A percentile compares a stretch with the other conserved stretches of the same genome.
These are phyloP conservation scores for Penicillium turbatum DNA, from an alignment of 495 filamentous ascomycete genomes.

Conservation along the genomic window DNA sequence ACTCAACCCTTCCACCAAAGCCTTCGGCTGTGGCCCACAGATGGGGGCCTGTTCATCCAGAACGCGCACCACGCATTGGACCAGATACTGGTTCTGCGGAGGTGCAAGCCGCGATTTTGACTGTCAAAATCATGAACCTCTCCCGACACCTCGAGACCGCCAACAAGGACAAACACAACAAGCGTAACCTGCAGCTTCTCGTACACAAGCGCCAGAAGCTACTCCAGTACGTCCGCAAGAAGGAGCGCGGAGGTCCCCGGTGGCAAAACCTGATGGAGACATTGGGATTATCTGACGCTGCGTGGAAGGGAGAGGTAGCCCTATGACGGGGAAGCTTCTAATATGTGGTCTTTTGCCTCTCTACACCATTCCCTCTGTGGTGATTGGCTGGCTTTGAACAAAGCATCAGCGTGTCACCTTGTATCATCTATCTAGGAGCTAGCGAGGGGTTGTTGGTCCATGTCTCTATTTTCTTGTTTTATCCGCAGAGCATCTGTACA, in stretches of 20 bases:
- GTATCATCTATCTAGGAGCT: conserved; percentile 7
- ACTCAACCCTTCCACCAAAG: conserved; percentile 57
- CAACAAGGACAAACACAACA: conserved; percentile 83
- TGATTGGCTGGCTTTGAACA: conserved; percentile 5
- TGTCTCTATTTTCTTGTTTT: conserved; percentile 3
- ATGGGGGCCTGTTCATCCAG: conserved; percentile 23
- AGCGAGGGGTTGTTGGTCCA: conserved; percentile 12
- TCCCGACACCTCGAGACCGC: conserved; percentile 52
- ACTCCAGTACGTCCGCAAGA: conserved; percentile 75
- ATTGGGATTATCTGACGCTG: conserved; percentile 79
- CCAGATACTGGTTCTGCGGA: conserved; percentile 90
- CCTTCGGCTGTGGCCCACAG: conserved; percentile 31
- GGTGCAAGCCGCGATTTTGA: conserved; percentile 96
- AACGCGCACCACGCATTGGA: conserved; percentile 67
- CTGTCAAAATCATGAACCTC: conserved; percentile 83
- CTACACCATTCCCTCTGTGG: conserved; percentile 6
- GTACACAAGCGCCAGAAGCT: conserved; percentile 89
- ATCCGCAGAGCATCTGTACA: conserved; percentile 20
- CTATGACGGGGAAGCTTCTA: conserved; percentile 43
- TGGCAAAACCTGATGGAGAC: conserved; percentile 79
- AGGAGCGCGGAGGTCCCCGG: conserved; percentile 84
- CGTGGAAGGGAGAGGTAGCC: conserved; percentile 82
- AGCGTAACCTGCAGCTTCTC: conserved; percentile 78
- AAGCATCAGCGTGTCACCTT: conserved; percentile 18
- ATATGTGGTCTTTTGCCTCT: conserved; percentile 10